Evolutionary conservation across 179 eudicot genomes (phyloP), one percentile per base, ranked within the genome.

Genomic region (Camellia oleifera): DNA sequence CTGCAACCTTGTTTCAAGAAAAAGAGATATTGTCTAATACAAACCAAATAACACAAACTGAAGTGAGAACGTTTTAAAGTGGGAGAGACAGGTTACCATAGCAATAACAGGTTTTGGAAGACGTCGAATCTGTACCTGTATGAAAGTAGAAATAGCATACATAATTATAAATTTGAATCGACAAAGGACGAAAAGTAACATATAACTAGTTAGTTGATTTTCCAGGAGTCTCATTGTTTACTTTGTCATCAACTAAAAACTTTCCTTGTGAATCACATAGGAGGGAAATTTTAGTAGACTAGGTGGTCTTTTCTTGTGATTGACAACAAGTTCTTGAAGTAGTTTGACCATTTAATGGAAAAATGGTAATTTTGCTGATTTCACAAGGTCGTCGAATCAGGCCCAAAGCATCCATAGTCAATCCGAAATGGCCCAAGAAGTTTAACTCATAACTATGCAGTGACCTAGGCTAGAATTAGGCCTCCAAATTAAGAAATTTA

Each of bases 91-190:
- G 40, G 44, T 69, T 92, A 95, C 98, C 99, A 95, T 95, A 63
- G 99, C 99, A 69, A 95, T 92, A 58, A 95, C 98, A 68, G 99
- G 99, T 84, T 95, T 95, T 42, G 99, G 99, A 80, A 92, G 95
- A 56, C 98, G 88, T 15, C 98, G 89, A 69, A 95, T 95, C 76
- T 93, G 98, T 79, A 91, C 93, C 99, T 95, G 79, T 66, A 73
- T 11, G 20, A 46, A 66, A 73, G n/a, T 10, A 13, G 42, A 73
- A 67, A 5, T 15, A 13, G 18, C 3, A 52, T 6, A 13, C 20
- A 4, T 17, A 72, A 14, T 67, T 67, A 67, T 7, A 20, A 11
- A 9, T n/a, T 9, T 20, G 20, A 44, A 58, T 32, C 42, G 52
- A 10, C 50, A 23, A 17, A 72, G 4, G 26, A 45, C 14, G 15